Percentiles rank a stretch among this genome's conserved stretches.
phyloP scores from a whole-genome alignment of 495 filamentous ascomycete genomes.

The Tuber calosporum region DNA sequence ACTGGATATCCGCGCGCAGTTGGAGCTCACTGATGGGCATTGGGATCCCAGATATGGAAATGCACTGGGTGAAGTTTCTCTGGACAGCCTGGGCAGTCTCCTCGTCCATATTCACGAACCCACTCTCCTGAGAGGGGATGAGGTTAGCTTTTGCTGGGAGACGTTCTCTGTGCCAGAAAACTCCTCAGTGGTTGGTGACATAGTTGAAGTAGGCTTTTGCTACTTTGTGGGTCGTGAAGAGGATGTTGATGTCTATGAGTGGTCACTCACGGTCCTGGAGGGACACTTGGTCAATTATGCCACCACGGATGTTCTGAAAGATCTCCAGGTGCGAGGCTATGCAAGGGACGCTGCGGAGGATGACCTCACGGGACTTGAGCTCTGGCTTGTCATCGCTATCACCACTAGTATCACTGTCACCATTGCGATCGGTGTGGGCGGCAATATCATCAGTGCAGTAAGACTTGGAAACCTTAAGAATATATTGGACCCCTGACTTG shows the following conservation, averaged over 20 bases:
- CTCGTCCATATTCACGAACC: neutral
- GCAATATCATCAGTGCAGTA: neutral
- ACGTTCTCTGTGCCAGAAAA: conserved; percentile 8
- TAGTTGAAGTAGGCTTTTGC: conserved; percentile 9
- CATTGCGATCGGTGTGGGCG: neutral
- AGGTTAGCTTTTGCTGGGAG: neutral
- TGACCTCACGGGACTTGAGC: conserved; percentile 1
- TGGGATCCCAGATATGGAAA: neutral
- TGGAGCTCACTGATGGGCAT: neutral
- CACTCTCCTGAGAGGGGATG: neutral
- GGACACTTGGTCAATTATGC: conserved; percentile 6
- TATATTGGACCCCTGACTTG: neutral
- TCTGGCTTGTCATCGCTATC: neutral
- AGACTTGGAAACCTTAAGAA: neutral
- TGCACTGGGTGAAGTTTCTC: neutral
- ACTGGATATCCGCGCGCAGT: neutral
- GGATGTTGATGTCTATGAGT: conserved; percentile 7
- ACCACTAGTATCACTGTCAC: too few species aligned
- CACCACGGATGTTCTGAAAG: conserved; percentile 18
- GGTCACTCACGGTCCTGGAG: neutral
- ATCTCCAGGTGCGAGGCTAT: neutral
- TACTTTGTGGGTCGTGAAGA: neutral
- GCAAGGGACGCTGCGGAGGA: conserved; percentile 6
- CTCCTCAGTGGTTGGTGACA: conserved; percentile 11
- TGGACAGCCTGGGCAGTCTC: neutral